Conservation (phyloP, 2,329 filamentous ascomycete genomes). For the Dactylonectria estremocensis region DNA sequence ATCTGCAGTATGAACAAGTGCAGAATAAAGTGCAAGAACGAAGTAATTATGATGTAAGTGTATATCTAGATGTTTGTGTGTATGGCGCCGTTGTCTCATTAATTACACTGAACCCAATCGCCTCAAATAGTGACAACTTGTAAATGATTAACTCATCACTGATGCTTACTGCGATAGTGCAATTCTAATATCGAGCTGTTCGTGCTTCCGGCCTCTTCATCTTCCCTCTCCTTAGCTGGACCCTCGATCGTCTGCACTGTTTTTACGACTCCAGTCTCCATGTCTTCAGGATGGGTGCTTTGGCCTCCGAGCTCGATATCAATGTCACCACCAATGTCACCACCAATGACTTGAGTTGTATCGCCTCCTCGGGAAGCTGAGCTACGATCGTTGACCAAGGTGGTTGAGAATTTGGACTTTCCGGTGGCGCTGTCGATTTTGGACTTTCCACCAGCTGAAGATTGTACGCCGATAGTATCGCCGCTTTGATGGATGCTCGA, state of each 20-base stretch:
- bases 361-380: slow-evolving; percentile 9
- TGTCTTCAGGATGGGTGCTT: neutral
- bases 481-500: slow-evolving; percentile 4
- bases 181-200: slow-evolving; percentile 37
- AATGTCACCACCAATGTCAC: slow-evolving; percentile 27
- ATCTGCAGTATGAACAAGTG: no score
- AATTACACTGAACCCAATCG: neutral
- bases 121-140: neutral
- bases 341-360: slow-evolving; percentile 24
- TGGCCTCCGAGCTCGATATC: slow-evolving; percentile 17
- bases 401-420: neutral
- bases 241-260: slow-evolving; percentile 39
- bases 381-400: slow-evolving; percentile 8
- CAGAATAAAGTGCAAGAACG: no score
- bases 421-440: neutral
- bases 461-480: slow-evolving; percentile 30
- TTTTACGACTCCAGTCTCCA: slow-evolving; percentile 34
- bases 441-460: slow-evolving; percentile 13
- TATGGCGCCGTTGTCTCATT: neutral
- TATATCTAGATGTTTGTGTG: neutral
- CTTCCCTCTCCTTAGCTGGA: slow-evolving; percentile 4
- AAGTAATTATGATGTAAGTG: no score
- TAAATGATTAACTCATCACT: neutral
- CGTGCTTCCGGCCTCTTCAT: slow-evolving; percentile 29
- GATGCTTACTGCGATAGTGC: slow-evolving; percentile 18